These are phyloP conservation scores for Hypoxylon fragiforme DNA, from an alignment of 495 filamentous ascomycete species.

Conservation along the genomic window DNA sequence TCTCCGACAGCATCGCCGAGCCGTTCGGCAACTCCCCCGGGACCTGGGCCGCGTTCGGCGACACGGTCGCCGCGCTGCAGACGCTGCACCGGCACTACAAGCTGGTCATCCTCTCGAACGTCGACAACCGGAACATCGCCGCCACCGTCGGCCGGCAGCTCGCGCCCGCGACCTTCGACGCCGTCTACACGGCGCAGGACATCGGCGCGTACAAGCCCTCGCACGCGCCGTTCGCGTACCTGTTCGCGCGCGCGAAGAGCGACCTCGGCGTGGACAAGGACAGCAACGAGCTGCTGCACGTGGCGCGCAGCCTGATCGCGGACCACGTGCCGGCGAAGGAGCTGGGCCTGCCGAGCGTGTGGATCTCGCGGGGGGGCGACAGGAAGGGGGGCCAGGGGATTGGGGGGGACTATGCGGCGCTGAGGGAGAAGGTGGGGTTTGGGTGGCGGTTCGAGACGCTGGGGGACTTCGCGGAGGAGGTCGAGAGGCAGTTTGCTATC, in stretches of 20 bases:
- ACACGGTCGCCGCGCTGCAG: slow-evolving; percentile 62
- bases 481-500: slow-evolving; percentile 55
- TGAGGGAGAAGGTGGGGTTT: slow-evolving; percentile 47
- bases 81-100: slow-evolving; percentile 63
- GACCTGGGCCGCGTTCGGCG: slow-evolving; percentile 65
- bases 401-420: slow-evolving; percentile 43
- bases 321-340: slow-evolving; percentile 72
- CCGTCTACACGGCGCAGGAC: slow-evolving; percentile 72
- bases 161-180: slow-evolving; percentile 58
- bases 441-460: slow-evolving; percentile 62
- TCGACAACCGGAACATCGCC: slow-evolving; percentile 65
- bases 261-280: slow-evolving; percentile 58
- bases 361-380: slow-evolving; percentile 66
- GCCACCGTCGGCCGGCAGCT: slow-evolving; percentile 54
- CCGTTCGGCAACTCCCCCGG: slow-evolving; percentile 60
- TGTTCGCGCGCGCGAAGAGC: slow-evolving; percentile 57
- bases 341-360: slow-evolving; percentile 65
- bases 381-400: slow-evolving; percentile 48
- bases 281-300: slow-evolving; percentile 63
- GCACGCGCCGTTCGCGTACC: slow-evolving; percentile 65
- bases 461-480: slow-evolving; percentile 71
- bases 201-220: slow-evolving; percentile 78
- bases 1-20: slow-evolving; percentile 38
- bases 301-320: slow-evolving; percentile 68
- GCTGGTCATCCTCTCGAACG: slow-evolving; percentile 72